These are phyloP conservation scores for Boletellus sp. DNA, from an alignment of 768 basidiomycete genomes.

Conservation along the genomic window DNA sequence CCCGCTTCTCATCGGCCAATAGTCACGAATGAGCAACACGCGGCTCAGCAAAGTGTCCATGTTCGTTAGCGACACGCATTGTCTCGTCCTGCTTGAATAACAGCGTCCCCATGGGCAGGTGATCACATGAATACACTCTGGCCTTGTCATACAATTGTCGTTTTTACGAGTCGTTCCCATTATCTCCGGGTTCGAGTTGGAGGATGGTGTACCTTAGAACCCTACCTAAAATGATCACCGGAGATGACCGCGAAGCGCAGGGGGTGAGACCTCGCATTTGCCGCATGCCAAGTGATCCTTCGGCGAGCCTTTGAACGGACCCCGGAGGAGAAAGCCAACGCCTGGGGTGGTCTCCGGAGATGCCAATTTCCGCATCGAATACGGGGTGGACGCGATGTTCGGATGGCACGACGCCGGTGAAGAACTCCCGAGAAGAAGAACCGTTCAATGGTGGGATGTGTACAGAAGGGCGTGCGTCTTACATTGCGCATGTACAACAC, in stretches of 20 bases:
- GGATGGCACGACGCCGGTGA: conserved; percentile 9
- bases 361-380: conserved; percentile 4
- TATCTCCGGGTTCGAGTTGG: not conserved
- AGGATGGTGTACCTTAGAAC: not conserved
- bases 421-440: not conserved
- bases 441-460: not conserved
- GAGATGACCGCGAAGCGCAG: not conserved
- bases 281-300: not conserved
- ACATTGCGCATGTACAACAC: no score
- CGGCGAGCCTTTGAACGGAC: not conserved
- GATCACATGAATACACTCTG: not conserved
- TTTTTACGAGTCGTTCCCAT: not conserved
- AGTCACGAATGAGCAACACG: not conserved
- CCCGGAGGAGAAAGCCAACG: not conserved
- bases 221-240: not conserved
- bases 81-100: not conserved
- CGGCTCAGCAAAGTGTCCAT: not conserved
- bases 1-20: no score
- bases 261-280: not conserved
- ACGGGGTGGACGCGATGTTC: conserved; percentile 1
- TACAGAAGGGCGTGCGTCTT: not conserved
- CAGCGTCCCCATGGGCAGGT: no score
- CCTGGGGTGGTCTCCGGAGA: conserved; percentile 4
- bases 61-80: not conserved
- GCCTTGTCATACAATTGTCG: not conserved